These are phyloP conservation scores for Lodderomyces orthopsilosis DNA, from an alignment of 1,139 yeast species.

Conservation along the genomic window DNA sequence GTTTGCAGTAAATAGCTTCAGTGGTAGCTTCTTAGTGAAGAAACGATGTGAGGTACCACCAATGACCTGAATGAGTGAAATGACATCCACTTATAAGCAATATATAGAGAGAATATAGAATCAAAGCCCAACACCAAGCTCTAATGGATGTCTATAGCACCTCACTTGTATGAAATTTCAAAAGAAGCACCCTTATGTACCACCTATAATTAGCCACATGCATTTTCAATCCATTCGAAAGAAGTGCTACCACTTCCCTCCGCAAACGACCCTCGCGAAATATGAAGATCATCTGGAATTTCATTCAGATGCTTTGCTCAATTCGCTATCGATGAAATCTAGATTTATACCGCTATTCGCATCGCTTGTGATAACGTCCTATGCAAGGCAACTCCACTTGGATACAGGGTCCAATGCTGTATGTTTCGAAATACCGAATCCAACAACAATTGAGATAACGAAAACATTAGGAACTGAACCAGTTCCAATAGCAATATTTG, in stretches of 20 bases:
- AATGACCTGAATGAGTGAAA: background rate
- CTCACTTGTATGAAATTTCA: no score
- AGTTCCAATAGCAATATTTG: slow-evolving; percentile 7
- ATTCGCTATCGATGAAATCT: background rate
- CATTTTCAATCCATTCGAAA: no score
- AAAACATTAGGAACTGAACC: slow-evolving; percentile 4
- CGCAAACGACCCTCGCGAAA: background rate
- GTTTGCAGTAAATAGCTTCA: background rate
- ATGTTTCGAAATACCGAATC: slow-evolving; percentile 2
- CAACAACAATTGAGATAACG: slow-evolving; percentile 5
- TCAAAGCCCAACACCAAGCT: no score
- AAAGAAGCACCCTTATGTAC: no score
- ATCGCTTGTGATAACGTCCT: background rate
- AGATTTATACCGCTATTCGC: background rate
- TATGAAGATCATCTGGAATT: background rate
- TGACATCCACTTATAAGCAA: no score
- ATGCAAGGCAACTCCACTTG: slow-evolving; percentile 3
- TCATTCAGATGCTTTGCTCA: background rate
- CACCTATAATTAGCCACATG: background rate
- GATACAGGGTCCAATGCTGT: slow-evolving; percentile 3
- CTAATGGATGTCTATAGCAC: no score
- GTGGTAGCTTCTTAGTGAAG: background rate
- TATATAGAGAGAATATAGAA: no score
- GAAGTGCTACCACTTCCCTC: background rate
- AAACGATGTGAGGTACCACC: background rate